Conservation (phyloP, 352 stramenopile genomes). For the Phytophthora hibernalis region DNA sequence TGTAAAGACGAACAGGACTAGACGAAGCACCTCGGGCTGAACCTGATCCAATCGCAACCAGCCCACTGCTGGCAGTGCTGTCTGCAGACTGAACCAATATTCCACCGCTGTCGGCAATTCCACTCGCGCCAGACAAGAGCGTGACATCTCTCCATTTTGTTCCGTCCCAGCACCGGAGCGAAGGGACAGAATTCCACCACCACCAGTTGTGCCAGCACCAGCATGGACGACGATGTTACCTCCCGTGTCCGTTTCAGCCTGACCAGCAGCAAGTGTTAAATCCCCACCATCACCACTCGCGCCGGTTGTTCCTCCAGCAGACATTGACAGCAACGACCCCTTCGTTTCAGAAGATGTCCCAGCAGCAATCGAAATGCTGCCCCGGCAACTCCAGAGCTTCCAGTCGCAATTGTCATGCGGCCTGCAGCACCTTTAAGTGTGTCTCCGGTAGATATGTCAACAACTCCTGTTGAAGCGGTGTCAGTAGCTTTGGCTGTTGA, state of each 20-base stretch:
- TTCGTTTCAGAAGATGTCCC: conserved; percentile 26
- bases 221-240: conserved; percentile 24
- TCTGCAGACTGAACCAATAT: conserved; percentile 37
- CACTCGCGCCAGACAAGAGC: conserved; percentile 34
- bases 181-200: conserved; percentile 34
- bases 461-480: conserved; percentile 21
- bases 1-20: conserved; percentile 39
- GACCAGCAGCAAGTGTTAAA: conserved; percentile 25
- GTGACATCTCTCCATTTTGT: conserved; percentile 33
- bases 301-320: conserved; percentile 30
- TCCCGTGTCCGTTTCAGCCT: conserved; percentile 28
- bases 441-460: conserved; percentile 29
- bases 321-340: conserved; percentile 17
- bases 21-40: conserved; percentile 27
- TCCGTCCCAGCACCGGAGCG: conserved; percentile 31
- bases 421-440: conserved; percentile 33
- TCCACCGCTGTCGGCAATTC: conserved; percentile 27
- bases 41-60: conserved; percentile 40
- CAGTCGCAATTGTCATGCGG: conserved; percentile 29
- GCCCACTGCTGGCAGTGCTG: conserved; percentile 34
- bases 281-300: conserved; percentile 34
- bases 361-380: conserved; percentile 34
- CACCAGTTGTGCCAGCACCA: conserved; percentile 31
- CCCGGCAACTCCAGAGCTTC: conserved; percentile 28
- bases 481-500: conserved; percentile 19